Conservation (phyloP, 345 rosid genomes). For the Salix brachista region DNA sequence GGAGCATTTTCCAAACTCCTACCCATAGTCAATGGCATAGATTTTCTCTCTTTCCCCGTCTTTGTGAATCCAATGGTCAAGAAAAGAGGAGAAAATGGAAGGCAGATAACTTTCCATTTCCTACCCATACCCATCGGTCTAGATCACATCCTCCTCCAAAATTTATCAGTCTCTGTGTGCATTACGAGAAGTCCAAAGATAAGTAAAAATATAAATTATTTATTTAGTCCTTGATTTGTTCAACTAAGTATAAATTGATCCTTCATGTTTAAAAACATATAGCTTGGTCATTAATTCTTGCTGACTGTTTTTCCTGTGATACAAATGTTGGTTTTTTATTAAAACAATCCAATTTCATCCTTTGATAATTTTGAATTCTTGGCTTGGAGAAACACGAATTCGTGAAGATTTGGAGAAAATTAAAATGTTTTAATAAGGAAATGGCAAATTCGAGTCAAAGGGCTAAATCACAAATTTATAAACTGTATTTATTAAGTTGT, state of each 20-base stretch:
- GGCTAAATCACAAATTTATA: not conserved
- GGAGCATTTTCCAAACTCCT: conserved; percentile 25
- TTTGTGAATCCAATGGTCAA: conserved; percentile 40
- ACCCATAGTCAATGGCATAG: conserved; percentile 36
- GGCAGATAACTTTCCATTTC: not conserved
- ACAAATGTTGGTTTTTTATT: not conserved
- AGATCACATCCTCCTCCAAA: not conserved
- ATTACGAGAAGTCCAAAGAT: not conserved
- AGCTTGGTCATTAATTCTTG: not conserved
- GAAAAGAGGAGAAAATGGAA: not conserved
- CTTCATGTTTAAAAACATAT: not conserved
- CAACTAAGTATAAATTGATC: not conserved
- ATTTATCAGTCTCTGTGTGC: not conserved
- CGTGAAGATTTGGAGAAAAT: not conserved
- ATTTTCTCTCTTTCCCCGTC: conserved; percentile 5
- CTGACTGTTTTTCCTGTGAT: not conserved
- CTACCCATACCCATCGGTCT: not conserved
- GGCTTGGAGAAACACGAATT: not conserved
- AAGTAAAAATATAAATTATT: not conserved
- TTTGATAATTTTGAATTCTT: not conserved
- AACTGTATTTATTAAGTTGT: not conserved
- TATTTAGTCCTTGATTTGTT: not conserved
- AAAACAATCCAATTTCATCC: not conserved
- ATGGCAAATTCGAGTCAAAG: too few relatives aligned
- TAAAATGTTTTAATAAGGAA: not conserved